Percentiles rank a stretch among this genome's conserved stretches.
These are phyloP conservation scores for Aspergillus piperis DNA, from an alignment of 2,329 filamentous ascomycete genomes.

Conservation along the genomic window DNA sequence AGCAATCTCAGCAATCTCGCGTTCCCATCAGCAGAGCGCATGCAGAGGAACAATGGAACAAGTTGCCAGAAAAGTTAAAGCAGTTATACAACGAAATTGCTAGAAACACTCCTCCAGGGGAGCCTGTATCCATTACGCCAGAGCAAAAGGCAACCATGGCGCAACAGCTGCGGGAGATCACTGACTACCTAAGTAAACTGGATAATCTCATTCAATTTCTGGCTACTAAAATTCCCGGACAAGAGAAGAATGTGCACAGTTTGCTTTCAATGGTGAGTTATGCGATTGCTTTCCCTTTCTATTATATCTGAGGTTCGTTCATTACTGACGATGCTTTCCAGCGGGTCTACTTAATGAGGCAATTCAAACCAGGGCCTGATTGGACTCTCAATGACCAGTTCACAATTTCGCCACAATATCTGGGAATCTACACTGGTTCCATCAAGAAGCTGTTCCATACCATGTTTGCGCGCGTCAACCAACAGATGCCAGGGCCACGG, in stretches of 20 bases:
- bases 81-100: conserved; percentile 43
- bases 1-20: conserved; percentile 37
- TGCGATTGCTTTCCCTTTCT: neutral
- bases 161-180: conserved; percentile 43
- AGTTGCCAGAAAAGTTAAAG: conserved; percentile 41
- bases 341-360: conserved; percentile 49
- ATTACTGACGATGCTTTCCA: conserved; percentile 23
- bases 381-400: conserved; percentile 48
- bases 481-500: conserved; percentile 28
- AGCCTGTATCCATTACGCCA: conserved; percentile 39
- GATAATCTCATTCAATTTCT: conserved; percentile 46
- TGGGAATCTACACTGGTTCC: conserved; percentile 39
- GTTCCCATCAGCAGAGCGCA: conserved; percentile 34
- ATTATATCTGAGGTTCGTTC: conserved; percentile 11
- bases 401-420: conserved; percentile 44
- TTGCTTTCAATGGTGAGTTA: conserved; percentile 42
- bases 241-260: conserved; percentile 42
- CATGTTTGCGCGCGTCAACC: conserved; percentile 39
- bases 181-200: conserved; percentile 46
- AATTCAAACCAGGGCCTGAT: conserved; percentile 45
- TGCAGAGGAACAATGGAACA: conserved; percentile 42
- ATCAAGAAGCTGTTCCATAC: conserved; percentile 45
- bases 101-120: conserved; percentile 32
- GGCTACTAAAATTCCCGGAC: conserved; percentile 39
- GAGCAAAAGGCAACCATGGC: conserved; percentile 42